Conservation (phyloP, 306 rosid genomes). For the Glycine tomentella region DNA sequence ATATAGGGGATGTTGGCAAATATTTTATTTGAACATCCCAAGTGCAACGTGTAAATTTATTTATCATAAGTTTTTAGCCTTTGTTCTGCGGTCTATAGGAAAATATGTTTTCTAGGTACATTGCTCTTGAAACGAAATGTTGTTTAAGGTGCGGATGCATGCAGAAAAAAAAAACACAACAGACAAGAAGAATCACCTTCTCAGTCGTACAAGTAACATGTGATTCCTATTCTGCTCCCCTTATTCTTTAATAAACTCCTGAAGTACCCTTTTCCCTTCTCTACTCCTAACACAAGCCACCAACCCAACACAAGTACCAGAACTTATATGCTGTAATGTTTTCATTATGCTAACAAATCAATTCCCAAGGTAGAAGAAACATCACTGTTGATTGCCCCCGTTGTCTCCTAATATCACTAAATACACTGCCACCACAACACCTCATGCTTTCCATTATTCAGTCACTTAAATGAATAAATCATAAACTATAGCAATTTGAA, state of each 20-base stretch:
- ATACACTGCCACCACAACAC: conserved; percentile 45
- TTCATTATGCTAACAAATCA: conserved; percentile 50
- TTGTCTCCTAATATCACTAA: conserved; percentile 51
- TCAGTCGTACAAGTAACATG: conserved; percentile 36
- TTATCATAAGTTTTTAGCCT: conserved; percentile 15
- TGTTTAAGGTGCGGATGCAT: conserved; percentile 40
- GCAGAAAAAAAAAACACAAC: not conserved
- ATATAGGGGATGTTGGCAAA: not conserved
- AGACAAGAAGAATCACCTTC: conserved; percentile 54
- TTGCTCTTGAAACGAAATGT: conserved; percentile 46
- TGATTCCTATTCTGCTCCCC: conserved; percentile 40
- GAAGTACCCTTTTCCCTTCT: conserved; percentile 7
- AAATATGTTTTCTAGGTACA: conserved; percentile 42
- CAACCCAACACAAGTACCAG: conserved; percentile 28
- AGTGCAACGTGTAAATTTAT: conserved; percentile 36
- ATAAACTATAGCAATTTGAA: conserved; percentile 43
- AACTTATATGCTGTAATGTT: conserved; percentile 48
- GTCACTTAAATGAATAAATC: not conserved
- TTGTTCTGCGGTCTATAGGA: not conserved
- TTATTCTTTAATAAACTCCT: conserved; percentile 2
- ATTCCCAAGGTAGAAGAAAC: conserved; percentile 56
- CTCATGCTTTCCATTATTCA: conserved; percentile 48
- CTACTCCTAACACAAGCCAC: conserved; percentile 43
- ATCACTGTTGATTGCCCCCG: conserved; percentile 49
- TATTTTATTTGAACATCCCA: conserved; percentile 36